Evolutionary conservation across 75 land plant genomes (phyloP).

Genomic region (Chamaecyparis obtusa): DNA sequence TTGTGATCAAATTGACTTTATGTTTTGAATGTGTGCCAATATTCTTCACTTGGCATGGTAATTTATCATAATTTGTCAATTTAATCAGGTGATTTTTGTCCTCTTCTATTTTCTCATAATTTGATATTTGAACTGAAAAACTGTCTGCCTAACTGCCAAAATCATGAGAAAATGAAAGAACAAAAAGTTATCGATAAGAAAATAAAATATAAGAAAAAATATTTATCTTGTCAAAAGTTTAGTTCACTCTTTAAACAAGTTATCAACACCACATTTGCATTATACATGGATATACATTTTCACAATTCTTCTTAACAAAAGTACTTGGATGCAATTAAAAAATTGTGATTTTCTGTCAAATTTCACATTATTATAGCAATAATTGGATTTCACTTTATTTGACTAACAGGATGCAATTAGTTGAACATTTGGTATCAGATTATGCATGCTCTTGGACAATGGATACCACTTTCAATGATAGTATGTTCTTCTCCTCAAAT

Average conservation of each 20-base stretch:
- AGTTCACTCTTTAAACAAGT: not conserved
- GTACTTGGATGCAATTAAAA: not conserved
- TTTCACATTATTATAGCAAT: not conserved
- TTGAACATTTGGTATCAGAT: constrained; percentile 59
- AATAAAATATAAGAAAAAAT: not conserved
- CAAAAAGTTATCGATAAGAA: not conserved
- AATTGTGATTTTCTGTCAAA: not conserved
- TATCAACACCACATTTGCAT: not conserved
- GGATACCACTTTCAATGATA: constrained; percentile 32
- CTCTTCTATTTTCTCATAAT: not conserved
- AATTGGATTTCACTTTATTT: not conserved
- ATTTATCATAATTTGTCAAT: not conserved
- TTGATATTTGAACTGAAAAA: not conserved
- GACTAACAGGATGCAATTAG: constrained; percentile 53
- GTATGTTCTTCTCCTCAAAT: constrained; percentile 19
- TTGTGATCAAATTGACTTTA: not conserved
- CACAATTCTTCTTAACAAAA: not conserved
- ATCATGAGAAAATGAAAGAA: not conserved
- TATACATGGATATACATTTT: not conserved
- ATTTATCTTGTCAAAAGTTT: not conserved
- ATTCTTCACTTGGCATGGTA: not conserved
- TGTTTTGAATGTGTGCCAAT: not conserved
- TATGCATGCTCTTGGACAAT: constrained; percentile 39
- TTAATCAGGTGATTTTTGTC: not conserved
- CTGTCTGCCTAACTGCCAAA: not conserved